These are phyloP conservation scores for Panicum miliaceum DNA, from an alignment of 176 grass and related monocot genomes.

Conservation along the genomic window DNA sequence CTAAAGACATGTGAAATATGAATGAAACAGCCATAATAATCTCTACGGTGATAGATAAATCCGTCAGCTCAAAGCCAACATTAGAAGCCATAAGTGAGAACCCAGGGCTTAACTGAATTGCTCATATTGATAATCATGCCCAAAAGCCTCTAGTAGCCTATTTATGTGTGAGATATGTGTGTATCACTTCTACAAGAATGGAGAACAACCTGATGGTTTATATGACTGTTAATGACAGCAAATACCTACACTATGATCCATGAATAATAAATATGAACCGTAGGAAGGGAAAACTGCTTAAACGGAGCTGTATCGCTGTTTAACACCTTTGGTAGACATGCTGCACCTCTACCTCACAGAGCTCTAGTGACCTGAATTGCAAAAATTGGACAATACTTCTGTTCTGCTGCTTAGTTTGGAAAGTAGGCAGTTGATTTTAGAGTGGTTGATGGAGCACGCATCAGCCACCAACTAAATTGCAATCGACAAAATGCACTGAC, in stretches of 20 bases:
- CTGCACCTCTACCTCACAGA: too few relatives aligned
- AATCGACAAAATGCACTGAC: background rate
- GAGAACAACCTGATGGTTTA: background rate
- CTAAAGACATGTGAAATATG: background rate
- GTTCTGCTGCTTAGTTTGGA: background rate
- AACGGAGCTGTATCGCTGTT: too few relatives aligned
- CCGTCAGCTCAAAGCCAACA: background rate
- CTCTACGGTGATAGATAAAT: background rate
- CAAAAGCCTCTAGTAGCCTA: background rate
- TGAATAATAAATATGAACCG: too few relatives aligned
- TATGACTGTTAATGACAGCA: background rate
- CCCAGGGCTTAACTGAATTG: too few relatives aligned
- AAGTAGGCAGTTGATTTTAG: background rate
- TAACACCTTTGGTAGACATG: too few relatives aligned
- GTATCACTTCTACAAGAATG: background rate
- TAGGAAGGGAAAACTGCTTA: too few relatives aligned
- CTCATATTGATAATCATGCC: too few relatives aligned
- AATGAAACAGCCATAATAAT: background rate
- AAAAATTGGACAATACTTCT: background rate
- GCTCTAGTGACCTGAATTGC: background rate
- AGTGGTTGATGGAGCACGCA: background rate
- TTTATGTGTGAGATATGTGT: background rate
- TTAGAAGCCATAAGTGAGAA: background rate
- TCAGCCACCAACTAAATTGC: background rate
- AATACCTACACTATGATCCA: too few relatives aligned